These are phyloP conservation scores for Fraxinus ornus DNA, from an alignment of 305 asterid species.

Conservation along the genomic window DNA sequence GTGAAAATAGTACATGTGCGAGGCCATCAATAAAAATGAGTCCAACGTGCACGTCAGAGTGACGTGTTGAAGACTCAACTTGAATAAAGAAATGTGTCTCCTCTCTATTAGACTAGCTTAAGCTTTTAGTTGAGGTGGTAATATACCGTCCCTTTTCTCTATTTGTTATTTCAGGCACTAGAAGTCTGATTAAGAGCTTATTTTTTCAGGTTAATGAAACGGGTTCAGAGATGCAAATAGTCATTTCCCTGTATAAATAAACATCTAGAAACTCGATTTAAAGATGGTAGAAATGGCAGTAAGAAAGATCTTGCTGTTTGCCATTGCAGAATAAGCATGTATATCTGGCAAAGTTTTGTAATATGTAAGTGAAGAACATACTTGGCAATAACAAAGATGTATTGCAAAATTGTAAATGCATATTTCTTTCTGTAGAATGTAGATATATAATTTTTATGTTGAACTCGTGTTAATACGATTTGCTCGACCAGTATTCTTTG, in stretches of 20 bases:
- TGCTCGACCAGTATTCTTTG: not conserved
- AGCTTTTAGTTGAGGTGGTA: not conserved
- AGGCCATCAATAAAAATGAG: not conserved
- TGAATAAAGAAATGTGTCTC: not conserved
- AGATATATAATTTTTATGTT: not conserved
- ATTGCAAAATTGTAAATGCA: not conserved
- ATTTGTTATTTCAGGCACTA: not conserved
- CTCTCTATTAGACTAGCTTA: not conserved
- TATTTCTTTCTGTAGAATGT: not conserved
- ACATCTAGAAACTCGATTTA: not conserved
- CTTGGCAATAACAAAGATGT: not conserved
- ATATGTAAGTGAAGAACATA: not conserved
- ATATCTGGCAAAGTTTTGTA: not conserved
- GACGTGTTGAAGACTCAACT: not conserved
- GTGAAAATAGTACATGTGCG: too few species aligned
- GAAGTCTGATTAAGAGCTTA: not conserved
- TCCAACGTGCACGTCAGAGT: not conserved
- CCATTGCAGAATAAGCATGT: not conserved
- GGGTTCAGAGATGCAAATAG: not conserved
- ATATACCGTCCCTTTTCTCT: not conserved
- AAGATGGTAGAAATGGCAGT: not conserved
- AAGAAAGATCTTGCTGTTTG: not conserved
- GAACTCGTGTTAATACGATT: not conserved
- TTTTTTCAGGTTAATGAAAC: not conserved
- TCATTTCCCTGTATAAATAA: conserved; percentile 1